phyloP scores from a whole-genome alignment of 768 basidiomycete species.

The Cystofilobasidium bisporidii region DNA sequence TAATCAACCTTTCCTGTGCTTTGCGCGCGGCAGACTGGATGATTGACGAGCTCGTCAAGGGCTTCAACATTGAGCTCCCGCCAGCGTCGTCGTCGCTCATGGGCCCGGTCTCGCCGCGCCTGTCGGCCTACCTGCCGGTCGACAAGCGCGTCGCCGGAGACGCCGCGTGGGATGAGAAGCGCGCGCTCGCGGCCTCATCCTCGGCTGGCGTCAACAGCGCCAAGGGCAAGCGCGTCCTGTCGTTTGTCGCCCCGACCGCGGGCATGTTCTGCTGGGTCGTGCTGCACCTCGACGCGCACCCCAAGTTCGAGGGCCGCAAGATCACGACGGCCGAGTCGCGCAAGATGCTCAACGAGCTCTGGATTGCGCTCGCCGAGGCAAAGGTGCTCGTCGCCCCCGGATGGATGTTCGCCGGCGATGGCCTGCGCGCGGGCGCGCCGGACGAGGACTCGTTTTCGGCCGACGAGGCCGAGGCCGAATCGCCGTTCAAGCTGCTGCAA shows the following conservation, averaged over 20 bases:
- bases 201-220: background rate
- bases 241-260: slow-evolving; percentile 25
- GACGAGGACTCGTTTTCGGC: slow-evolving; percentile 3
- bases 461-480: background rate
- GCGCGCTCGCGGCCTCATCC: slow-evolving; percentile 11
- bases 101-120: slow-evolving; percentile 5
- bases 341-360: slow-evolving; percentile 13
- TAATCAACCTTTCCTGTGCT: too few species aligned
- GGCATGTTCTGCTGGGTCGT: slow-evolving; percentile 26
- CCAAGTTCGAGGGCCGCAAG: background rate
- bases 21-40: slow-evolving; percentile 31
- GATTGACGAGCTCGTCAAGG: slow-evolving; percentile 25
- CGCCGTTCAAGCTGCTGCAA: background rate
- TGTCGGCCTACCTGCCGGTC: slow-evolving; percentile 9
- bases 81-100: slow-evolving; percentile 1
- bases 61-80: slow-evolving; percentile 23
- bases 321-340: background rate
- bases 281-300: slow-evolving; percentile 15
- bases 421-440: slow-evolving; percentile 21
- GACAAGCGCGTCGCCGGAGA: background rate
- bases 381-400: slow-evolving; percentile 25
- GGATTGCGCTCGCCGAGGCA: slow-evolving; percentile 12
- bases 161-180: slow-evolving; percentile 26
- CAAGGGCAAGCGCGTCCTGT: slow-evolving; percentile 13
- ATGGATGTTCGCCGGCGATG: slow-evolving; percentile 26